Evolutionary conservation across 2,329 filamentous ascomycete species (phyloP).

Genomic region (Trichoderma sp.): DNA sequence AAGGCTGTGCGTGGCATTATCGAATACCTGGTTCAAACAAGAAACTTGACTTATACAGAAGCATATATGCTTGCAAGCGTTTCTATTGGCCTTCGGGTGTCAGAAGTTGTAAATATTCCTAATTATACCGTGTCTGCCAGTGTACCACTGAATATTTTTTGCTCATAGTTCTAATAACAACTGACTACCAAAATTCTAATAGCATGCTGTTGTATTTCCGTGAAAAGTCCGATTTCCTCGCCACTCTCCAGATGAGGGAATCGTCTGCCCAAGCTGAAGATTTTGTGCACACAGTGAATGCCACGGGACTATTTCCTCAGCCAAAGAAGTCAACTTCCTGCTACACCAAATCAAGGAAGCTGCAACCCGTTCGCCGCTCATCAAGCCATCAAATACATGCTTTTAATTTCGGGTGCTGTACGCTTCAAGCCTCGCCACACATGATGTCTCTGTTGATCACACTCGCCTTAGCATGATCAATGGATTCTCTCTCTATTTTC

Average conservation of each 20-base stretch:
- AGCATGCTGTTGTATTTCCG: too few species aligned
- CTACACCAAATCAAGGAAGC: background rate
- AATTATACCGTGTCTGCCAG: conserved; percentile 9
- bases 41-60: background rate
- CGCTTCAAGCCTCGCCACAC: background rate
- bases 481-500: background rate
- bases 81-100: conserved; percentile 1
- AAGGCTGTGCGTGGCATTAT: conserved; percentile 5
- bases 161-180: background rate
- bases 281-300: background rate
- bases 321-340: background rate
- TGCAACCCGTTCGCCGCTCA: background rate
- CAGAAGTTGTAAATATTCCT: conserved; percentile 11
- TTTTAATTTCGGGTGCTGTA: background rate
- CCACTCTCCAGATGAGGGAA: background rate
- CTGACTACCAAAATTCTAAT: background rate
- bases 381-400: background rate
- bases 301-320: background rate
- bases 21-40: conserved; percentile 10
- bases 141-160: background rate
- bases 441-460: background rate
- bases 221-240: background rate
- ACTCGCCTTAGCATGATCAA: conserved; percentile 52
- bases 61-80: conserved; percentile 19
- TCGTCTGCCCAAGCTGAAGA: background rate